These are phyloP conservation scores for Mucor velutinosus DNA, from an alignment of 371 early-diverging fungal species.

Conservation along the genomic window DNA sequence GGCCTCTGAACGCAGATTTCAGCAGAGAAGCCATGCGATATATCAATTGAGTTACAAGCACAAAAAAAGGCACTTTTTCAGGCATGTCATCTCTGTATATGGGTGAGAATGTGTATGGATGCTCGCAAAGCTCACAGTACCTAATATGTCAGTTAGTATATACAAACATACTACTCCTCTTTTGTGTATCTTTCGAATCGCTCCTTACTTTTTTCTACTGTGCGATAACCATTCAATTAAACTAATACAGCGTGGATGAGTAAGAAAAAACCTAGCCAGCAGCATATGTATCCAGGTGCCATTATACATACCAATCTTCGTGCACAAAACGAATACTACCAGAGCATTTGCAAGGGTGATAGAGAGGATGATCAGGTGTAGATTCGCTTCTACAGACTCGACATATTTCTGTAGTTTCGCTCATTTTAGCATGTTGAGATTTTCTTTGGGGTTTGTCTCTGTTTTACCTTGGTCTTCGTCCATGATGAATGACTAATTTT, in stretches of 20 bases:
- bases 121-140: constrained; percentile 88
- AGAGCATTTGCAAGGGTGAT: constrained; percentile 78
- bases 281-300: neutral
- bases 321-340: constrained; percentile 79
- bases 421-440: neutral
- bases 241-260: constrained; percentile 30
- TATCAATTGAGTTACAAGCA: constrained; percentile 55
- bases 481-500: constrained; percentile 7
- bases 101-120: constrained; percentile 80
- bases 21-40: constrained; percentile 41
- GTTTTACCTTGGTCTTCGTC: constrained; percentile 25
- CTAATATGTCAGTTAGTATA: constrained; percentile 23
- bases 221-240: constrained; percentile 86
- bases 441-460: neutral
- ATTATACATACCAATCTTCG: constrained; percentile 56
- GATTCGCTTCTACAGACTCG: constrained; percentile 75
- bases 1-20: constrained; percentile 31
- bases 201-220: constrained; percentile 68
- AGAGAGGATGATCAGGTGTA: constrained; percentile 67
- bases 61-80: constrained; percentile 56
- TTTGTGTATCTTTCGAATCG: neutral
- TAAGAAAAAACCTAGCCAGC: neutral
- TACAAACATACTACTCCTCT: neutral
- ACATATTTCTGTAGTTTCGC: constrained; percentile 53
- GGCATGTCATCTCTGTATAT: constrained; percentile 76